phyloP scores from a whole-genome alignment of 2,329 filamentous ascomycete genomes.

The Aureobasidium sp. region DNA sequence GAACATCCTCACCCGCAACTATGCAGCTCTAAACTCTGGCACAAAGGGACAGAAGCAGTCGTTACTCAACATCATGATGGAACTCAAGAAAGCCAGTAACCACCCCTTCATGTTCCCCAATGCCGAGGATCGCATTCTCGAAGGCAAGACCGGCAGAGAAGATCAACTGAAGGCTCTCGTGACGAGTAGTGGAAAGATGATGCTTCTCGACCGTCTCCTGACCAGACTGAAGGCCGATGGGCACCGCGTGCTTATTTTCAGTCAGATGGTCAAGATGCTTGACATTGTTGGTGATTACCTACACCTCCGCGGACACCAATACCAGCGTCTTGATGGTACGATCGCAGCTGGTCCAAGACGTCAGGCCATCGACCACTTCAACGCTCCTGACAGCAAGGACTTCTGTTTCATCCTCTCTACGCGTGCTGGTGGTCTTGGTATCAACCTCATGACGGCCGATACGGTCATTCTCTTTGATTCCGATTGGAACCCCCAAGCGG shows the following conservation, averaged over 20 bases:
- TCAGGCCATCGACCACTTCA: constrained; percentile 96
- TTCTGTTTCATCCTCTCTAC: constrained; percentile 96
- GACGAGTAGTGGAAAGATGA: constrained; percentile 98
- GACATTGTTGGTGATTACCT: constrained; percentile 94
- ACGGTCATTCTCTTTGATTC: constrained; percentile 98
- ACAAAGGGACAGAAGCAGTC: constrained; percentile 89
- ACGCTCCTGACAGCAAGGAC: constrained; percentile 88
- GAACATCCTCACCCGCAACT: constrained; percentile 95
- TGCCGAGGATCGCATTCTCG: constrained; percentile 78
- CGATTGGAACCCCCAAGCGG: constrained; percentile 97
- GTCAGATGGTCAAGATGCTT: constrained; percentile 98
- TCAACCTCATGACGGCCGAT: constrained; percentile 97
- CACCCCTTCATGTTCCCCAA: constrained; percentile 97
- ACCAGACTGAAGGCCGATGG: constrained; percentile 88
- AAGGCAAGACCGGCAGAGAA: constrained; percentile 65
- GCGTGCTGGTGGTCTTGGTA: constrained; percentile 90
- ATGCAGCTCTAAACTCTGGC: constrained; percentile 84
- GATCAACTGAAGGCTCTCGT: constrained; percentile 89
- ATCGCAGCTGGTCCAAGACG: constrained; percentile 81
- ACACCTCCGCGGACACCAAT: constrained; percentile 84
- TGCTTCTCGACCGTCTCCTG: constrained; percentile 91
- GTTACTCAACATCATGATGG: constrained; percentile 97
- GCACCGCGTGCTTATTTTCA: constrained; percentile 95
- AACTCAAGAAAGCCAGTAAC: constrained; percentile 97
- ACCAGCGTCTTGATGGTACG: constrained; percentile 89